Evolutionary conservation across 202 grass and related monocot genomes (phyloP).

Genomic region (Panicum virgatum): DNA sequence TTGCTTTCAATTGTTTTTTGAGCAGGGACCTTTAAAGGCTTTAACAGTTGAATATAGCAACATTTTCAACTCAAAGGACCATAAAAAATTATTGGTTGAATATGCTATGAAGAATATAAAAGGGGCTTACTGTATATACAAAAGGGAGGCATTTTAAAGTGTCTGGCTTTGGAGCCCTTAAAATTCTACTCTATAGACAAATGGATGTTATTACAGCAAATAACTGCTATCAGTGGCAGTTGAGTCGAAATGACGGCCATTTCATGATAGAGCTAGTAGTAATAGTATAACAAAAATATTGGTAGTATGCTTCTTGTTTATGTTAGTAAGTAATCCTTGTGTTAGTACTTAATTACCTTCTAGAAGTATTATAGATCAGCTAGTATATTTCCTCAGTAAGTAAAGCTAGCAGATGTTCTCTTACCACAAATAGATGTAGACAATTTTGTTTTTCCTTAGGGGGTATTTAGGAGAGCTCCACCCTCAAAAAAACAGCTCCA

Average conservation of each 20-base stretch:
- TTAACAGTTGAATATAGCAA: not conserved
- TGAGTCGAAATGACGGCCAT: not conserved
- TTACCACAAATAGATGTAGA: too few species aligned
- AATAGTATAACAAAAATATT: not conserved
- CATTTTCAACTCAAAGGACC: not conserved
- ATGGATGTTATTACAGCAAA: not conserved
- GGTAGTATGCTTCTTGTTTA: not conserved
- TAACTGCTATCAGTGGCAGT: not conserved
- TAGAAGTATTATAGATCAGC: too few species aligned
- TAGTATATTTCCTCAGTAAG: too few species aligned
- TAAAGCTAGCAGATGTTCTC: too few species aligned
- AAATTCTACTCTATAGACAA: not conserved
- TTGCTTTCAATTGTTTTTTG: not conserved
- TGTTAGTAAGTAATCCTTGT: too few species aligned
- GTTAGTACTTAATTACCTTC: too few species aligned
- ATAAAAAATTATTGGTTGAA: constrained; percentile 3
- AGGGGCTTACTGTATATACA: not conserved
- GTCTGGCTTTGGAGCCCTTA: not conserved
- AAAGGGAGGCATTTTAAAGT: not conserved
- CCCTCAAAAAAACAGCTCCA: too few species aligned
- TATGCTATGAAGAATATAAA: not conserved
- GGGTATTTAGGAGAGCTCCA: too few species aligned
- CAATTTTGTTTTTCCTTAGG: too few species aligned
- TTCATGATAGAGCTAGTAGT: not conserved
- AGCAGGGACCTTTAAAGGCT: constrained; percentile 5